Evolutionary conservation across 805 yeast genomes (phyloP).

Genomic region (Suhomyces pyralidae): DNA sequence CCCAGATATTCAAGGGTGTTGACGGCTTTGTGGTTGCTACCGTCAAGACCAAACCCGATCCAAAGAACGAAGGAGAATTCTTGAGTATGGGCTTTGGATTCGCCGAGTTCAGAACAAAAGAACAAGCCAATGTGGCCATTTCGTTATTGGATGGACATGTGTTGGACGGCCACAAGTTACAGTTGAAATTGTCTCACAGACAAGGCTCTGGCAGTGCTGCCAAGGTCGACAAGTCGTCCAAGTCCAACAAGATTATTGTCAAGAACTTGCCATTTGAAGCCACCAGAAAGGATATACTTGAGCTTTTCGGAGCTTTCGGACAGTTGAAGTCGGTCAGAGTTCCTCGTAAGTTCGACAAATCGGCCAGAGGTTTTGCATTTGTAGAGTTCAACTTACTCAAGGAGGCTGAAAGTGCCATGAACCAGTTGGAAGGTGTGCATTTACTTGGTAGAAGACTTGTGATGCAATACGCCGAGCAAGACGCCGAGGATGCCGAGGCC

Average conservation of each 20-base stretch:
- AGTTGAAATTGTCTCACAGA: conserved; percentile 85
- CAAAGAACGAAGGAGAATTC: conserved; percentile 61
- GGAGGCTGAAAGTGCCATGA: conserved; percentile 94
- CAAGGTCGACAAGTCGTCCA: conserved; percentile 29
- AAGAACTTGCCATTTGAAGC: conserved; percentile 98
- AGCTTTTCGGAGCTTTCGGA: conserved; percentile 91
- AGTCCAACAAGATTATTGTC: conserved; percentile 78
- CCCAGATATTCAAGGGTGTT: conserved; percentile 61
- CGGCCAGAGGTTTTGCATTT: conserved; percentile 97
- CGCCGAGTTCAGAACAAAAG: conserved; percentile 79
- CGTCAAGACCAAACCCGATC: conserved; percentile 84
- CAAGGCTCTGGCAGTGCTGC: conserved; percentile 38
- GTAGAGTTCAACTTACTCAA: conserved; percentile 82
- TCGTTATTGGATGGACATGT: conserved; percentile 68
- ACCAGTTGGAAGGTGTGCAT: conserved; percentile 92
- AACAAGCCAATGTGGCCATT: conserved; percentile 76
- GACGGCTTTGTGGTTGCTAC: conserved; percentile 81
- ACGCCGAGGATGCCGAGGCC: conserved; percentile 78
- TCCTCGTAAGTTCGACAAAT: conserved; percentile 91
- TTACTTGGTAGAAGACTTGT: conserved; percentile 92
- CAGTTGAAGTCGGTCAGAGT: conserved; percentile 91
- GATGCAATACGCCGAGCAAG: conserved; percentile 86
- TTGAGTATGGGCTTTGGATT: conserved; percentile 98
- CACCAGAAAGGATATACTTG: conserved; percentile 86
- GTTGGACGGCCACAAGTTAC: conserved; percentile 86